These are phyloP conservation scores for Metschnikowia shivogae DNA, from an alignment of 805 yeast genomes.

Conservation along the genomic window DNA sequence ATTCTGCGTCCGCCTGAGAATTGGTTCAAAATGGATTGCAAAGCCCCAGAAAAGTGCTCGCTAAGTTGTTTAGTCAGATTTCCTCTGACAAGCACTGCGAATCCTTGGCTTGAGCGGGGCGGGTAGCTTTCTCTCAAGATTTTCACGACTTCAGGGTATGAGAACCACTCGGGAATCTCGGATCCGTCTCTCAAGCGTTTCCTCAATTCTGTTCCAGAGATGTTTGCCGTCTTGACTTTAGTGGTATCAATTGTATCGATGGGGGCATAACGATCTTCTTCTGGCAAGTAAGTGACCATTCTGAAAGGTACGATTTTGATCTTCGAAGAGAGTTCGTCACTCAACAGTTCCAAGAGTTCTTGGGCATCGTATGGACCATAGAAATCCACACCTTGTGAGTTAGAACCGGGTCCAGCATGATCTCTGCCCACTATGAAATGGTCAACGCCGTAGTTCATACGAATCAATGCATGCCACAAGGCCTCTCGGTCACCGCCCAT, in stretches of 20 bases:
- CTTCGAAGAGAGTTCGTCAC: conserved; percentile 60
- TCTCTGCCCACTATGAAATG: conserved; percentile 98
- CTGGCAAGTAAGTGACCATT: conserved; percentile 95
- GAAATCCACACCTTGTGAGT: conserved; percentile 87
- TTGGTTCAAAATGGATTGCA: conserved; percentile 88
- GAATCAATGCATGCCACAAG: conserved; percentile 95
- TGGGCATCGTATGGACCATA: conserved; percentile 98
- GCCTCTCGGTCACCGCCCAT: conserved; percentile 99
- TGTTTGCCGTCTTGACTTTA: conserved; percentile 74
- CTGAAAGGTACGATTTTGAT: conserved; percentile 94
- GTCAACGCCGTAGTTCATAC: conserved; percentile 94
- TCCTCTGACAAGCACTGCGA: conserved; percentile 60
- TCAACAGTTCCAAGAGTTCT: conserved; percentile 71
- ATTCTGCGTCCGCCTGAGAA: conserved; percentile 79
- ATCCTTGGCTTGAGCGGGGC: conserved; percentile 87
- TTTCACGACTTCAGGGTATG: conserved; percentile 92
- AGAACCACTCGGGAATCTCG: conserved; percentile 94
- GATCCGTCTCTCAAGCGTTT: conserved; percentile 80
- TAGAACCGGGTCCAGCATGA: conserved; percentile 93
- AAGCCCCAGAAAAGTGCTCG: conserved; percentile 64
- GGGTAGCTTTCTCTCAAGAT: conserved; percentile 91
- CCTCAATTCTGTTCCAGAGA: conserved; percentile 93
- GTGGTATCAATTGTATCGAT: conserved; percentile 83
- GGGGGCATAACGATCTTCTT: conserved; percentile 91
- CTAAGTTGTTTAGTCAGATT: conserved; percentile 39